These are phyloP conservation scores for Sonneratia caseolaris DNA, from an alignment of 345 rosid species.

Conservation along the genomic window DNA sequence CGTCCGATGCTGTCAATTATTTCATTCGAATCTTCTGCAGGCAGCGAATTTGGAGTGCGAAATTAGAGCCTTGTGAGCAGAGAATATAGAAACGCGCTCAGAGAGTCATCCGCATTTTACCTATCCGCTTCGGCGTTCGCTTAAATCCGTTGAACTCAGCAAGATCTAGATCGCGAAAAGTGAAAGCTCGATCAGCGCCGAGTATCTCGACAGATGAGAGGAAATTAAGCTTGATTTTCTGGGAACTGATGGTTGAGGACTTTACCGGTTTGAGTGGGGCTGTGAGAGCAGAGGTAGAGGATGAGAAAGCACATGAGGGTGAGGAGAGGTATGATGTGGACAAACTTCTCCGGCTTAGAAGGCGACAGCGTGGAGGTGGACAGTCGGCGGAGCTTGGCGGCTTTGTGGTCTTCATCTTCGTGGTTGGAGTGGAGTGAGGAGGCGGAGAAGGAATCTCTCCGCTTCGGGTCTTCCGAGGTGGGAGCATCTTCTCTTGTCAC, in stretches of 20 bases:
- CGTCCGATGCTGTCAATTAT: conserved; percentile 24
- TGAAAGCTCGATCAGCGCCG: not conserved
- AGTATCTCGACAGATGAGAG: not conserved
- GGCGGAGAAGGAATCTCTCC: conserved; percentile 12
- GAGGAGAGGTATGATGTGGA: conserved; percentile 84
- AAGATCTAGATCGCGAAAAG: conserved; percentile 46
- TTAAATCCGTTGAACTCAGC: conserved; percentile 61
- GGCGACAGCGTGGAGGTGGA: conserved; percentile 30
- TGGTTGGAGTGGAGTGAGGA: conserved; percentile 18
- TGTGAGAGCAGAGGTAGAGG: conserved; percentile 75
- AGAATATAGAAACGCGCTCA: not conserved
- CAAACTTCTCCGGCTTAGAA: conserved; percentile 42
- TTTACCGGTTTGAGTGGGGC: conserved; percentile 65
- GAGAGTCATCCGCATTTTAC: conserved; percentile 42
- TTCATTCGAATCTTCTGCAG: not conserved
- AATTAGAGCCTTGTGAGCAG: not conserved
- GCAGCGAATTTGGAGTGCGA: not conserved
- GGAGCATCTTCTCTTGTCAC: conserved; percentile 24
- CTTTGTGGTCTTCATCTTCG: conserved; percentile 44
- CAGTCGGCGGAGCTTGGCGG: conserved; percentile 44
- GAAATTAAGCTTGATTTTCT: not conserved
- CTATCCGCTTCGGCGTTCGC: conserved; percentile 32
- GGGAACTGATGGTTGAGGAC: not conserved
- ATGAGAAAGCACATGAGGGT: conserved; percentile 69
- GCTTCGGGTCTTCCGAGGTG: conserved; percentile 20